Evolutionary conservation across 139 green algal genomes (phyloP), one percentile per base, ranked within the genome.

Genomic region (Tetradesmus lagerheimii): DNA sequence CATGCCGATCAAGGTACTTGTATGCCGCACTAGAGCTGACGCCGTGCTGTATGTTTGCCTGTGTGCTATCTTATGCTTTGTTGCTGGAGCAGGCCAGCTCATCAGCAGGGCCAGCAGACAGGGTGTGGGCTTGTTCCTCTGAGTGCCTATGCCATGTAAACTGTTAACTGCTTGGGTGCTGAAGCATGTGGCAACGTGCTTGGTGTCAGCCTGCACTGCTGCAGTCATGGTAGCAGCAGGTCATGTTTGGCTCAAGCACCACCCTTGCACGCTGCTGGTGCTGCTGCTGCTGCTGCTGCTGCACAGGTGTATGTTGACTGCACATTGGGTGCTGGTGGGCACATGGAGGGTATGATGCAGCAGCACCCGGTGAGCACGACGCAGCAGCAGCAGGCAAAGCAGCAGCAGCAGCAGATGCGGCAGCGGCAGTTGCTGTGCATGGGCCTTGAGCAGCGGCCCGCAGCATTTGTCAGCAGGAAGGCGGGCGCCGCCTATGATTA

Each of bases 261-360:
- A 57, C n/a, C 14, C 76, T 83, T 6, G 4, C 25, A 4, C 18
- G 38, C 67, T 57, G 43, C 23, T 67, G 27, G 35, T 80, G 64
- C 84, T 67, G 39, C 66, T 50, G 67, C 43, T 27, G 93, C 31
- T n/a, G 77, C 37, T 57, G 41, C 2, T 18, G 95, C 38, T 39
- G 27, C 96, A 37, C 75, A 83, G 62, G 83, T 92, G 29, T 98
- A 97, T 83, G 90, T 99, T 14, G 97, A 99, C 86, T 96, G 96
- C 83, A 99, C 97, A 0, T 90, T 99, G 20, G 97, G 97, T 2
- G 96, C 97, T 27, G 97, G 93, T 11, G 97, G 97, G 0, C 97
- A 99, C 89, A 93, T 97, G 0, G 31, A 75, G 20, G 94, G 86
- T 1, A 82, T 99, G 34, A 43, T 97, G 20, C 14, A 83, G 2